Base-by-base conservation (phyloP, 495 filamentous ascomycete species). In the Delitschia confertaspora region DNA sequence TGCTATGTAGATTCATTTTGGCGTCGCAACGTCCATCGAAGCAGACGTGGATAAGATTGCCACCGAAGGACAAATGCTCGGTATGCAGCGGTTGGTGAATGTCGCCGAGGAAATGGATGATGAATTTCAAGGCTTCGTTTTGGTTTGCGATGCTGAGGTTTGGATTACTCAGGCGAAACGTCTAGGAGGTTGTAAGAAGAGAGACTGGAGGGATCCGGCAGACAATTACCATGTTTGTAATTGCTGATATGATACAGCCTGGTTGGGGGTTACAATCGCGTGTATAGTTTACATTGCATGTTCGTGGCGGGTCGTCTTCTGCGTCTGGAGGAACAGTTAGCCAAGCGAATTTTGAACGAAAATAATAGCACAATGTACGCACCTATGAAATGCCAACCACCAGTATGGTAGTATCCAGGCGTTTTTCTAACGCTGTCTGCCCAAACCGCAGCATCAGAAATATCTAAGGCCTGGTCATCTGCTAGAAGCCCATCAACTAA, bases 181-280 rank as follows among this genome's bases (percentile, higher is more conserved):
- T 69, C 63, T 66, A 40, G 6, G n/a, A 14, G 29, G 11, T 31
- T n/a, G 29, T 2, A 14, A 14, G 29, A n/a, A n/a, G 5, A 2
- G 34, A 13, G 32, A 17, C 51, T 58, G 60, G 11, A 53, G 53
- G 5, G 55, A 58, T n/a, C 46, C 50, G 10, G 62, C 59, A 36
- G 38, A 17, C 10, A 51, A 61, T 27, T 31, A 69, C 62, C 48
- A 82, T 80, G 57, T 83, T 85, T 17, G 65, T 58, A 14, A 83
- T 75, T 4, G 80, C 80, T 24, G 61, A 63, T 20, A 83, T 67
- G 30, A 74, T 61, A 56, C 80, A 85, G 4, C 78, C 78, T 4
- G 29, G 19, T 10, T 61, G 60, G 3, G 39, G 46, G 7, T 66
- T 68, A 53, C 80, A 85, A 55, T 83, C 80, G 6, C 76, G 67